Base-by-base conservation (phyloP, 2,329 filamentous ascomycete species). In the Aspergillus proliferans region DNA sequence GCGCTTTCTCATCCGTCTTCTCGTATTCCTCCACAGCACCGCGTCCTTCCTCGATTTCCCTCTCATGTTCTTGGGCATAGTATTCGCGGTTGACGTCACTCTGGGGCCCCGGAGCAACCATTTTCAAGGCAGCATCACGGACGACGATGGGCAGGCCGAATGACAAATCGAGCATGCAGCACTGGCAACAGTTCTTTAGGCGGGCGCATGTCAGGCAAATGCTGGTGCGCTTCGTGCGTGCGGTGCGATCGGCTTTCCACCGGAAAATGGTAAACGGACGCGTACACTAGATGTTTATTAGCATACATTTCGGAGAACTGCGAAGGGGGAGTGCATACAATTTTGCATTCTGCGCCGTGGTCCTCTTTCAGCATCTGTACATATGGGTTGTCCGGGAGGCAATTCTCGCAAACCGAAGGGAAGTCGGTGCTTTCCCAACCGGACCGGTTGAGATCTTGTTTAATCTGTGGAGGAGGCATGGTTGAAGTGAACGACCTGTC, bases 341-440 rank as follows among this genome's bases (percentile, higher is more conserved):
- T 76, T 75, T 87, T 87, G 78, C 87, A 89, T 72, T 91, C 86
- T 49, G 86, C 88, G 61, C 90, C 93, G 63, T 94, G 85, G 69
- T 98, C 92, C 66, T 97, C 90, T 72, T 98, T 98, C 52, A 98
- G 79, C 91, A 98, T 97, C 72, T 97, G 93, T 40, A 98, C 93
- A 64, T 95, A 98, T 2, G 92, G 92, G 62, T 97, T 97, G 53
- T 95, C 91, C 14, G 92, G 91, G 2, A 98, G 81, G 68, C 93
- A 98, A 65, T 85, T 90, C 72, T 98, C 93, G 76, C 82, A 76
- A 14, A 75, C 73, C 2, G 74, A 76, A 2, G 74, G 74, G 39
- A 76, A 76, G 54, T 76, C 74, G 18, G 72, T 75, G 4, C 89
- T 87, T 72, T 98, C 93, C 90, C 91, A 96, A 51, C 93, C 93